phyloP scores from a whole-genome alignment of 441 rosid genomes.

The Hura crepitans region DNA sequence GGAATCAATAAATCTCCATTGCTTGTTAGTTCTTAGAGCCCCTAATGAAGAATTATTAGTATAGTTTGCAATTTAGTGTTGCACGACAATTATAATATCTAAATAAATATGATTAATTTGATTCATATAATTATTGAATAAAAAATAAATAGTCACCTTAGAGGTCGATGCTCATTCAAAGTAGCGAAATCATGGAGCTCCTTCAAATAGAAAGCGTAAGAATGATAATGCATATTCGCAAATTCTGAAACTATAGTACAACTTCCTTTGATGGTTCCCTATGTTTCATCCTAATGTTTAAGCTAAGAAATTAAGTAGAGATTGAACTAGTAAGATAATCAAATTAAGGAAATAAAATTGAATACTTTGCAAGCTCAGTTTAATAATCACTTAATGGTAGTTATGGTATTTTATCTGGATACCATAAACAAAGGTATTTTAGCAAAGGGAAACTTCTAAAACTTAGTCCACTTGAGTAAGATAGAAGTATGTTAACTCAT shows the following conservation, averaged over 20 bases:
- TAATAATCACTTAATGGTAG: too few relatives aligned
- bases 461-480: too few relatives aligned
- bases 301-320: not conserved
- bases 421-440: too few relatives aligned
- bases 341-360: not conserved
- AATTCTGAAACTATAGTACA: slow-evolving; percentile 67
- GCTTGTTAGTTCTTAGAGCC: not conserved
- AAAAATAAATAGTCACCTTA: slow-evolving; percentile 39
- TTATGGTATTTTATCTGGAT: too few relatives aligned
- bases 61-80: too few relatives aligned
- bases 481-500: too few relatives aligned
- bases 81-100: slow-evolving; percentile 1
- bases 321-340: slow-evolving; percentile 3
- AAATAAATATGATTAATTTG: too few relatives aligned
- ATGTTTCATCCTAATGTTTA: slow-evolving; percentile 68
- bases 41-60: not conserved
- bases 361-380: too few relatives aligned
- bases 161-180: slow-evolving; percentile 52
- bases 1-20: too few relatives aligned
- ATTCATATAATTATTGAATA: not conserved
- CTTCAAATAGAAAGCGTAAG: slow-evolving; percentile 57
- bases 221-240: slow-evolving; percentile 63
- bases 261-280: slow-evolving; percentile 73
- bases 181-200: slow-evolving; percentile 53
- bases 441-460: too few relatives aligned